Conservation (phyloP, 768 basidiomycete genomes). For the Termitomyces eurrhizus region DNA sequence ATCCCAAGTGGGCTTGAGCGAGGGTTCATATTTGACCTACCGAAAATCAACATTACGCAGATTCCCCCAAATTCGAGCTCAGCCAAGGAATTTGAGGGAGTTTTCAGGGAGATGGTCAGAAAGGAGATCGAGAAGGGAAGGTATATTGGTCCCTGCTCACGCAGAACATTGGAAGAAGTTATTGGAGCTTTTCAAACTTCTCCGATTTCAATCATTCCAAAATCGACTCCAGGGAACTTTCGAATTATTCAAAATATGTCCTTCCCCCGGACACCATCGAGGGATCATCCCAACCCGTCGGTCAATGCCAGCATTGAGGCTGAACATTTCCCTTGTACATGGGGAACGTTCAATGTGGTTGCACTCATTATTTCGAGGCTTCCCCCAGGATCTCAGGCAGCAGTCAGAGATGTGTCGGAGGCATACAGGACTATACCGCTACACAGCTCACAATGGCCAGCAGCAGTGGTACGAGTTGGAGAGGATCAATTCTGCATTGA, state of each 20-base stretch:
- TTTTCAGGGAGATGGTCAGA: not conserved
- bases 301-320: too few species aligned
- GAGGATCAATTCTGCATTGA: too few species aligned
- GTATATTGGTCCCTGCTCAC: conserved; percentile 18
- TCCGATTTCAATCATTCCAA: conserved; percentile 26
- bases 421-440: too few species aligned
- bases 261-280: too few species aligned
- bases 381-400: too few species aligned
- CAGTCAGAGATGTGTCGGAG: too few species aligned
- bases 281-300: too few species aligned
- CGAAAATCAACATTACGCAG: not conserved
- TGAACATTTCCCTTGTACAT: too few species aligned
- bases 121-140: conserved; percentile 10
- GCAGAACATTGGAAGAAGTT: conserved; percentile 7
- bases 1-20: not conserved
- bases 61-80: not conserved
- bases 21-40: not conserved
- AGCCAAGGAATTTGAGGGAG: not conserved
- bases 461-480: too few species aligned
- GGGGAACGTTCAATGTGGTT: too few species aligned
- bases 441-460: too few species aligned
- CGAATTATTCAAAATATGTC: conserved; percentile 24
- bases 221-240: conserved; percentile 19
- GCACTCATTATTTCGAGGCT: too few species aligned
- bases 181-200: conserved; percentile 28